These are phyloP conservation scores for Ligustrum vulgare DNA, from an alignment of 257 asterid species.

Conservation along the genomic window DNA sequence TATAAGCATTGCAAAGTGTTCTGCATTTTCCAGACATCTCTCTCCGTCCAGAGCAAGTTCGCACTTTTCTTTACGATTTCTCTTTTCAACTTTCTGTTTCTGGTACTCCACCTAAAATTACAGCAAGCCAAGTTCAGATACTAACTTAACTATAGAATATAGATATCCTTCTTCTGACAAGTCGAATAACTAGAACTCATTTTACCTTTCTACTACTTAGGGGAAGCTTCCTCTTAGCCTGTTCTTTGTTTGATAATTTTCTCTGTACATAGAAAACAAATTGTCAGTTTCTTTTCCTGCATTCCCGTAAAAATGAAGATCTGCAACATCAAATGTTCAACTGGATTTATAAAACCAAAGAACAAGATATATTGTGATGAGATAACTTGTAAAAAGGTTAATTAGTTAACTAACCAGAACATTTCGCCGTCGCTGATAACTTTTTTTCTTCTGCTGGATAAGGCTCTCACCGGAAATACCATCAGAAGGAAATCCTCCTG, in stretches of 20 bases:
- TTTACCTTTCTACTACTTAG: conserved; percentile 59
- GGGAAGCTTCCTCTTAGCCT: conserved; percentile 60
- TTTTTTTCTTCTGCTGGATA: conserved; percentile 55
- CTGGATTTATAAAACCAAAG: conserved; percentile 11
- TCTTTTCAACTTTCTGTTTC: conserved; percentile 51
- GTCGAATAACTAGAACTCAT: conserved; percentile 14
- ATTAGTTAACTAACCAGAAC: conserved; percentile 55
- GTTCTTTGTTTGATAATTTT: conserved; percentile 58
- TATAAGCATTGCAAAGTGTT: conserved; percentile 46
- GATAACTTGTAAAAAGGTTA: conserved; percentile 19
- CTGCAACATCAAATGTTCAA: conserved; percentile 1
- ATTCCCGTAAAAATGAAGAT: not conserved
- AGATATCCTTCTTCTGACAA: conserved; percentile 5
- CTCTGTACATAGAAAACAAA: conserved; percentile 47
- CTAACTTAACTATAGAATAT: not conserved
- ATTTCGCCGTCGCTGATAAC: conserved; percentile 56
- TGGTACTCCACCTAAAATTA: conserved; percentile 51
- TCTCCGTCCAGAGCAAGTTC: conserved; percentile 64
- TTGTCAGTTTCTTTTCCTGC: conserved; percentile 17
- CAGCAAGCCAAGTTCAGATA: conserved; percentile 23
- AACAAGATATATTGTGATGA: conserved; percentile 1
- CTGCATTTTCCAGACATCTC: conserved; percentile 45
- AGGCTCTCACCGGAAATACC: conserved; percentile 33
- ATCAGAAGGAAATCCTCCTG: conserved; percentile 38
- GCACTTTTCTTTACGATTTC: conserved; percentile 60